A percentile compares a stretch with the other conserved stretches of the same genome.
phyloP scores from a whole-genome alignment of 768 basidiomycete species.

The Cubamyces sp. region DNA sequence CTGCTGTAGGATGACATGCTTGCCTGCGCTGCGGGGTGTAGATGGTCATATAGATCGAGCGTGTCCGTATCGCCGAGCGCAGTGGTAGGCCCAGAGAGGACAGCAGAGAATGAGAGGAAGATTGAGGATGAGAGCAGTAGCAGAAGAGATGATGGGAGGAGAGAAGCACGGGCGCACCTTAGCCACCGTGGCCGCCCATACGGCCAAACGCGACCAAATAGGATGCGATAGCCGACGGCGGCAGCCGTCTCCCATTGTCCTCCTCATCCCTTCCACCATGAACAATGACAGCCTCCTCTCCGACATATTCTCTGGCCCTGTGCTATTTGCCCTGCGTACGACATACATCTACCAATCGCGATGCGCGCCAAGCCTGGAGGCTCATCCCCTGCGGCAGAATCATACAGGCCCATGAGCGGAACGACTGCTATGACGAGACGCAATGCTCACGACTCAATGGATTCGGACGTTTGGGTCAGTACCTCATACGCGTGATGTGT shows the following conservation, averaged over 20 bases:
- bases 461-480: too few relatives aligned
- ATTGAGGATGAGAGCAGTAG: background rate
- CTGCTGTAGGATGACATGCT: constrained; percentile 26
- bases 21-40: background rate
- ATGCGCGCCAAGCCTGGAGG: too few relatives aligned
- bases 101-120: background rate
- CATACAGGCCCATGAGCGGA: too few relatives aligned
- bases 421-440: too few relatives aligned
- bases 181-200: constrained; percentile 22
- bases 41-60: constrained; percentile 14
- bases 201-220: constrained; percentile 24
- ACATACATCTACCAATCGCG: too few relatives aligned
- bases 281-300: background rate
- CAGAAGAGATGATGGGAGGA: constrained; percentile 2
- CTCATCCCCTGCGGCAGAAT: background rate
- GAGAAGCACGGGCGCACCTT: constrained; percentile 19
- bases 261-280: background rate
- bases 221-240: constrained; percentile 5
- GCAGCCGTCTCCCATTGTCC: constrained; percentile 12
- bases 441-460: too few relatives aligned
- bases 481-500: too few relatives aligned
- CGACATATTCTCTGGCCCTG: background rate
- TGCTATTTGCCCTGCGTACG: background rate
- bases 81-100: constrained; percentile 6
- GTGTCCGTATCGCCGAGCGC: constrained; percentile 13